Base-by-base conservation (phyloP, 306 rosid genomes). In the Cucumis hystrix region DNA sequence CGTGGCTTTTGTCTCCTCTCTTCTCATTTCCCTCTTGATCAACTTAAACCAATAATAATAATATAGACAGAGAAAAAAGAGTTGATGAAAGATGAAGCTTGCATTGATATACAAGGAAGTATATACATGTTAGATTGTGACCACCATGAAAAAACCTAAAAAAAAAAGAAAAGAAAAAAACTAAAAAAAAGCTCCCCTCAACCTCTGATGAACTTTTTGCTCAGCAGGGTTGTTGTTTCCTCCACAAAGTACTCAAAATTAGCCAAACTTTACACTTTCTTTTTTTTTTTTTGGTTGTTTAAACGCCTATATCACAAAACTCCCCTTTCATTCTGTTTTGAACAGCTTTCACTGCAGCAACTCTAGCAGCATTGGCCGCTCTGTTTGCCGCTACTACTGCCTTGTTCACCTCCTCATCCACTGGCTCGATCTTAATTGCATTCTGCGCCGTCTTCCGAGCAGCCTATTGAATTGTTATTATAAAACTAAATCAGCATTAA, bases 281-380 rank as follows among this genome's bases (percentile, higher is more conserved):
- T 4, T 8, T 78, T 79, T 20, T 28, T 28, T 28, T 28, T 28
- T 3, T 28, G 30, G 15, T 47, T 47, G 54, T 47, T 52, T 68
- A 85, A 80, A 87, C 97, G 63, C 47, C 71, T 51, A 88, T 84
- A 30, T 89, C 89, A 23, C 97, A 96, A 89, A 91, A 92, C 72
- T 91, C 88, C 60, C 99, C 99, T 80, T 92, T 91, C 87, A 96
- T 92, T 61, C 89, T 87, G 85, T 91, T 96, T 77, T 92, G 98
- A 83, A 96, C 99, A 43, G 99, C 98, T 81, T 92, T 96, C 52
- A 96, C 93, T 12, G 99, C 99, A 58, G 98, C 98, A 75, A 96
- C 98, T 92, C 99, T 87, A 57, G 98, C 98, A 41, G 98, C 99
- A 13, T 90, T 87, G 80, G 99, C 99, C 5, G 96, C 96, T 63